Percentiles rank a stretch among this genome's conserved stretches.
These are phyloP conservation scores for Takashimella tepidaria DNA, from an alignment of 1,284 basidiomycete species.

Conservation along the genomic window DNA sequence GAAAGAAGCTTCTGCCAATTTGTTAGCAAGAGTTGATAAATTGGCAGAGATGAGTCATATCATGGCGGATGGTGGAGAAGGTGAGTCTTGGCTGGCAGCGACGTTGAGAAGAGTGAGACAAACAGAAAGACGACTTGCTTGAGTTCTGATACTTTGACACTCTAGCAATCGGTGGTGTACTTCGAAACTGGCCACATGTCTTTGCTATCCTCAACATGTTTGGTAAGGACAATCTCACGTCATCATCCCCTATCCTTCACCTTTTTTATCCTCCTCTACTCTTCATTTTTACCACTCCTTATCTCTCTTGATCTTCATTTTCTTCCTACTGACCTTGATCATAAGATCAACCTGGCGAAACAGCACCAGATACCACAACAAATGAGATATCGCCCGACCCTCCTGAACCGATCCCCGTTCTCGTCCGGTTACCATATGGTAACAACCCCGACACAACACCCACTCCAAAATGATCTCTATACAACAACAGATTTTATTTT, in stretches of 20 bases:
- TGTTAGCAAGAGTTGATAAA: conserved; percentile 40
- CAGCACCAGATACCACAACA: not conserved
- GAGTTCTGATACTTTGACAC: no score
- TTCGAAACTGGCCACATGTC: conserved; percentile 47
- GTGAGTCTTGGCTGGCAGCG: conserved; percentile 27
- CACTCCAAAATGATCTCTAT: no score
- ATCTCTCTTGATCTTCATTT: not conserved
- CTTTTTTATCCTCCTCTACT: not conserved
- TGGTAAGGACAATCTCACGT: conserved; percentile 20
- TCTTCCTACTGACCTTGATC: not conserved
- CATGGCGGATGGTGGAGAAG: conserved; percentile 49
- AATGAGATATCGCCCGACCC: not conserved
- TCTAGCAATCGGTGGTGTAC: conserved; percentile 40
- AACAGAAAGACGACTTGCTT: no score
- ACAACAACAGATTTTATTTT: no score
- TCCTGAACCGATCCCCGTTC: not conserved
- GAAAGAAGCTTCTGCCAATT: conserved; percentile 33
- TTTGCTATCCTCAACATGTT: conserved; percentile 44
- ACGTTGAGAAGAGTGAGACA: no score
- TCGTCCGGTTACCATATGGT: not conserved
- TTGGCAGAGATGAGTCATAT: conserved; percentile 44
- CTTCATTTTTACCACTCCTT: no score
- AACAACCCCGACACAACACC: not conserved
- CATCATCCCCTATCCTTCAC: not conserved
- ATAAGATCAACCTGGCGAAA: not conserved